Conservation (phyloP, 306 rosid genomes). For the Glycine latifolia region DNA sequence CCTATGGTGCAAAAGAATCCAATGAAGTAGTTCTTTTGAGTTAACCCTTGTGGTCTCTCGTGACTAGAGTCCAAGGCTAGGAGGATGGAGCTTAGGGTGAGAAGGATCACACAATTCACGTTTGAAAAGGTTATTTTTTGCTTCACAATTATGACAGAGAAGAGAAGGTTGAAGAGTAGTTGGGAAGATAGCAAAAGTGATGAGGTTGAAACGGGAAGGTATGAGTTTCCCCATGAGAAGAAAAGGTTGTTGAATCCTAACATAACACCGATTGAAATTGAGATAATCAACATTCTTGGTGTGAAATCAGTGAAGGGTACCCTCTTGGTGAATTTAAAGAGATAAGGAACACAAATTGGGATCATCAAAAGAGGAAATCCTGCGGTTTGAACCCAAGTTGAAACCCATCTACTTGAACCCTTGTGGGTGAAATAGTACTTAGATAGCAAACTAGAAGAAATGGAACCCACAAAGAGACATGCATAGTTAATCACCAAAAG, state of each 20-base stretch:
- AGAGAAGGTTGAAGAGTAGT: constrained; percentile 66
- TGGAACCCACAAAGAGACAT: constrained; percentile 65
- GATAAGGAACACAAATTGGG: constrained; percentile 60
- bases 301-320: constrained; percentile 66
- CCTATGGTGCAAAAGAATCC: constrained; percentile 71
- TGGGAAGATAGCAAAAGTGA: constrained; percentile 75
- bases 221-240: constrained; percentile 72
- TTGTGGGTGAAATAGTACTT: constrained; percentile 78
- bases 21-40: constrained; percentile 54
- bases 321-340: constrained; percentile 52
- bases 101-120: constrained; percentile 70
- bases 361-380: constrained; percentile 71
- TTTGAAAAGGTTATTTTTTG: constrained; percentile 67
- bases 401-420: constrained; percentile 75
- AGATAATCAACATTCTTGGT: constrained; percentile 46
- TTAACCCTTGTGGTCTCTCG: constrained; percentile 44
- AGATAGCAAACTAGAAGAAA: constrained; percentile 70
- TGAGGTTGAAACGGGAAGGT: constrained; percentile 77
- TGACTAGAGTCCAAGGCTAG: constrained; percentile 57
- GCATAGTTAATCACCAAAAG: constrained; percentile 61
- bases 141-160: constrained; percentile 68
- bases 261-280: constrained; percentile 59
- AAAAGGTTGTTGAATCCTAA: constrained; percentile 73
- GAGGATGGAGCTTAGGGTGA: constrained; percentile 66
- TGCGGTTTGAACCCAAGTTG: constrained; percentile 74